Evolutionary conservation across 2,329 filamentous ascomycete genomes (phyloP).

Genomic region (Calonectria crousiana): DNA sequence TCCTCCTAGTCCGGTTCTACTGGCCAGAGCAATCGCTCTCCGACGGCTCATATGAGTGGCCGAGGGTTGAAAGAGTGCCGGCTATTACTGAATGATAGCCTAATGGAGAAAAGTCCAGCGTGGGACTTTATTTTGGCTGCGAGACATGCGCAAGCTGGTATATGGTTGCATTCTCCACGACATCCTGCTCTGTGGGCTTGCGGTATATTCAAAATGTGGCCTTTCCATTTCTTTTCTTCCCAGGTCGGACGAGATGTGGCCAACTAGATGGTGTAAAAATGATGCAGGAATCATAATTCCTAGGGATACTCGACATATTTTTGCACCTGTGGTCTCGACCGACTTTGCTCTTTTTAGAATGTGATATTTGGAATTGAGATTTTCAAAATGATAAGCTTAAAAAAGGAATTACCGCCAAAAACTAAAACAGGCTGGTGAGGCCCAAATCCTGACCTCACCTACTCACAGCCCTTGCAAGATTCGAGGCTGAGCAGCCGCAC

Average conservation of each 20-base stretch:
- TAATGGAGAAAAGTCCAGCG: neutral
- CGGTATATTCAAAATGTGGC: neutral
- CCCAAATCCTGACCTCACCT: neutral
- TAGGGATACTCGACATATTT: neutral
- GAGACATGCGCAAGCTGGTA: neutral
- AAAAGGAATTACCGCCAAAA: neutral
- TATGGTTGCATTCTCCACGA: neutral
- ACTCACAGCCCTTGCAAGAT: neutral
- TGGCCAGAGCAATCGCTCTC: neutral
- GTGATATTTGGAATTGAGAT: neutral
- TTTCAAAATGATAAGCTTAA: neutral
- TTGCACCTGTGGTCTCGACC: neutral
- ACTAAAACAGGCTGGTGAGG: neutral
- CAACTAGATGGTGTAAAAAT: neutral
- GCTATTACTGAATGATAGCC: neutral
- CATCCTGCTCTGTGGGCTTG: neutral
- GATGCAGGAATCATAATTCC: neutral
- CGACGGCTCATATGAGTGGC: neutral
- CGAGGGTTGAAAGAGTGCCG: neutral
- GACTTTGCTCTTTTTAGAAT: neutral
- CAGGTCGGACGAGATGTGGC: neutral
- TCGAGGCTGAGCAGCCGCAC: neutral
- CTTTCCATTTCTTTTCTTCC: neutral
- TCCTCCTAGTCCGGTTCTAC: neutral
- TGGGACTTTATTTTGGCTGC: neutral